These are phyloP conservation scores for Aspergillus ochraceus DNA, from an alignment of 2,329 filamentous ascomycete species.

Conservation along the genomic window DNA sequence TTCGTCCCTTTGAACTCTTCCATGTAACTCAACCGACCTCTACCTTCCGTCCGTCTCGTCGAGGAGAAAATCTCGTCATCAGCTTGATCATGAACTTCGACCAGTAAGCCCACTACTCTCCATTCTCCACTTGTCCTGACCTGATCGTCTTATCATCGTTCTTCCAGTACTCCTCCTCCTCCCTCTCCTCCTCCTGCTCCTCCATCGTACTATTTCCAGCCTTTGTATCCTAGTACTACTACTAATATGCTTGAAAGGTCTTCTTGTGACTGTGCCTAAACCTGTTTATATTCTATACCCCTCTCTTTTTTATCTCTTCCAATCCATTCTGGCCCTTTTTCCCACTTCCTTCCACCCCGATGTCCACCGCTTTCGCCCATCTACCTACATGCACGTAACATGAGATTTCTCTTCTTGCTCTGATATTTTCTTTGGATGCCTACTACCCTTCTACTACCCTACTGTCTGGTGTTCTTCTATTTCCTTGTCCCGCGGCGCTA, in stretches of 20 bases:
- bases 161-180: slow-evolving; percentile 19
- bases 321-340: background rate
- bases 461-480: slow-evolving; percentile 15
- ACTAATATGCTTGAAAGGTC: slow-evolving; percentile 18
- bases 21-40: slow-evolving; percentile 6
- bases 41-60: background rate
- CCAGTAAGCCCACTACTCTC: slow-evolving; percentile 22
- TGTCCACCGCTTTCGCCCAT: background rate
- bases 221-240: slow-evolving; percentile 17
- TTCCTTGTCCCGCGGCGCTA: slow-evolving; percentile 24
- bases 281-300: slow-evolving; percentile 21
- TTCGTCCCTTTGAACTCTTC: background rate
- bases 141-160: slow-evolving; percentile 19
- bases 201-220: slow-evolving; percentile 21
- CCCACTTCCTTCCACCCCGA: background rate
- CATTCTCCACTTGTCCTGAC: slow-evolving; percentile 20
- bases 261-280: slow-evolving; percentile 24
- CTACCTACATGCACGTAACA: slow-evolving; percentile 8
- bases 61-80: slow-evolving; percentile 1
- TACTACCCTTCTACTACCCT: slow-evolving; percentile 4
- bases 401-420: slow-evolving; percentile 2
- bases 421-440: background rate
- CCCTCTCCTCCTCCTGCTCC: slow-evolving; percentile 10
- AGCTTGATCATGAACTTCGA: slow-evolving; percentile 20
- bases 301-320: slow-evolving; percentile 1